Percentiles rank a stretch among this genome's conserved stretches.
Evolutionary conservation across 257 asterid species (phyloP).

Genomic region (Leptodermis oblonga): DNA sequence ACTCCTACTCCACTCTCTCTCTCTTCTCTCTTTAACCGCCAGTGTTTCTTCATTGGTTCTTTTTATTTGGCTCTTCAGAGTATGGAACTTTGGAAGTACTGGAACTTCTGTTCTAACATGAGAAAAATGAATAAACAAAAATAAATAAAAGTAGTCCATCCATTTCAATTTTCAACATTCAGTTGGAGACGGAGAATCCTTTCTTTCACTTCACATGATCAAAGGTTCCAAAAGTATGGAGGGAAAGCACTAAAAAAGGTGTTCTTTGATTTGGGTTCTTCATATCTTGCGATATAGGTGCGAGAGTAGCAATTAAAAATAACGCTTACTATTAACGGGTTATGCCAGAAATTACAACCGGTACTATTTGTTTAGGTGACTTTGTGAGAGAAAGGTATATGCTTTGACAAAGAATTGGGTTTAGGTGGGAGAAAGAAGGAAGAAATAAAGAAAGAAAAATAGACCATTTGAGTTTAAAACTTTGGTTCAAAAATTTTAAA

Average conservation of each 20-base stretch:
- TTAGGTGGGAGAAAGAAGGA: neutral
- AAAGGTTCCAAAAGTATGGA: neutral
- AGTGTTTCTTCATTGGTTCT: constrained; percentile 28
- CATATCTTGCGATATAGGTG: neutral
- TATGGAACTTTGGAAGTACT: constrained; percentile 18
- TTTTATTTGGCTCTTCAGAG: constrained; percentile 11
- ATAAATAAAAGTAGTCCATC: neutral
- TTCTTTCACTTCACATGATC: constrained; percentile 1
- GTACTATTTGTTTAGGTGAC: neutral
- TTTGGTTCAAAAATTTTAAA: constrained; percentile 2
- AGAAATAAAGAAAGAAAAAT: neutral
- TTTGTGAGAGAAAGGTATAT: neutral
- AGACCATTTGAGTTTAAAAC: constrained; percentile 7
- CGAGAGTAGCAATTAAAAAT: too few species aligned
- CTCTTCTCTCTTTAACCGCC: constrained; percentile 25
- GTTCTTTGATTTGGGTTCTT: neutral
- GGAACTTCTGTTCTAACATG: neutral
- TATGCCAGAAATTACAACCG: neutral
- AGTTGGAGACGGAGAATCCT: constrained; percentile 3
- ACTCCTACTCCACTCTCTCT: constrained; percentile 33
- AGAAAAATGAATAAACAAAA: too few species aligned
- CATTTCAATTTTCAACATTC: constrained; percentile 13
- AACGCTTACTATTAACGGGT: too few species aligned
- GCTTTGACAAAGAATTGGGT: constrained; percentile 8
- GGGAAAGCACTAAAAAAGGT: neutral